Evolutionary conservation across 345 rosid species (phyloP).

Genomic region (Eucalyptus tenuipes): DNA sequence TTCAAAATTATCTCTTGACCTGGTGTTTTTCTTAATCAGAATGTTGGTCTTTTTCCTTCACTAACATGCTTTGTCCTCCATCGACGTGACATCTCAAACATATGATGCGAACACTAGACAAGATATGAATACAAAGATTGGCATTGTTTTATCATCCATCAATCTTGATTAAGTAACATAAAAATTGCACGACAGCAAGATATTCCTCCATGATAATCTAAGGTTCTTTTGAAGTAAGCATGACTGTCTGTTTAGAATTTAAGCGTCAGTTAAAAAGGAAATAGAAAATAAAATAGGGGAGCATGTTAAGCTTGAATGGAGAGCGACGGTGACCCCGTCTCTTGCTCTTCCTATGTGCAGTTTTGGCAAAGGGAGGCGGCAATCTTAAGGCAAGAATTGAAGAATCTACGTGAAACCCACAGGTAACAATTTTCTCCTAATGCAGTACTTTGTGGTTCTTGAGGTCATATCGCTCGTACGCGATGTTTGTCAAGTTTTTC

Average conservation of each 20-base stretch:
- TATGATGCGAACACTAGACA: not conserved
- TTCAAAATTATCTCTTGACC: not conserved
- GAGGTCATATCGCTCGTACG: not conserved
- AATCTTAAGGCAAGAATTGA: slow-evolving; percentile 45
- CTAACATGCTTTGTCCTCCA: not conserved
- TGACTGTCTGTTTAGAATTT: not conserved
- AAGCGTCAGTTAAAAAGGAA: not conserved
- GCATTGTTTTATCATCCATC: not conserved
- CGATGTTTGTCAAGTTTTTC: not conserved
- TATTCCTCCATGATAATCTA: not conserved
- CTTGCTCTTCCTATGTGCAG: slow-evolving; percentile 11
- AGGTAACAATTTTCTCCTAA: slow-evolving; percentile 19
- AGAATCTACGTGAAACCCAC: slow-evolving; percentile 49
- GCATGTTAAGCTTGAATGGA: not conserved
- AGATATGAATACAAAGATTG: not conserved
- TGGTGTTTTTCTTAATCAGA: not conserved
- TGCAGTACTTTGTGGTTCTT: not conserved
- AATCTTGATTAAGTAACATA: not conserved
- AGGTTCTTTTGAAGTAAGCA: not conserved
- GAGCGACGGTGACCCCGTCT: not conserved
- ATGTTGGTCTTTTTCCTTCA: not conserved
- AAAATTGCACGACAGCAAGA: not conserved
- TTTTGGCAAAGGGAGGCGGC: slow-evolving; percentile 67
- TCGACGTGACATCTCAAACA: not conserved
- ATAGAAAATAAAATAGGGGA: not conserved